Base-by-base conservation (phyloP, 192 early-diverging fungal species). In the Coemansia sp. region DNA sequence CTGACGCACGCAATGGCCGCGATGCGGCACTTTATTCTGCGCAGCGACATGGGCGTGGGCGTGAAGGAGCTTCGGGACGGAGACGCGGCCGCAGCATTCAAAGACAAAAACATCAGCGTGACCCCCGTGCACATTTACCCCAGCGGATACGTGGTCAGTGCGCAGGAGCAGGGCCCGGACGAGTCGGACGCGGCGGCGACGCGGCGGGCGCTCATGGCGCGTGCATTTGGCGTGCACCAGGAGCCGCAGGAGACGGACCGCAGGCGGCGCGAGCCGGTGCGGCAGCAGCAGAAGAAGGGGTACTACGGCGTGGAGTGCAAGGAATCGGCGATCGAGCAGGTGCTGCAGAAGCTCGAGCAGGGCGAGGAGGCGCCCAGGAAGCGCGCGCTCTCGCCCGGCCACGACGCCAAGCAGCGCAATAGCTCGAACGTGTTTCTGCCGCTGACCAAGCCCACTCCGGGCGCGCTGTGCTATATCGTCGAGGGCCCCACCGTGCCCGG, bases 1-100 rank as follows among this genome's bases (percentile, higher is more conserved):
- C 64, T 94, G 56, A 88, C 88, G 0, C 91, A 95, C 62, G 85
- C 86, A 29, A 48, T 97, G 56, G 87, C 86, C 8, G 83, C 89
- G 5, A 88, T 88, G 5, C 81, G 92, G 29, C 84, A 87, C 58
- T 95, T 95, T 71, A 81, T 98, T 22, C 65, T 83, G 71, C 77
- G 90, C 77, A 82, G 67, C 50, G 61, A 69, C 9, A 79, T 84
- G 77, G 62, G 78, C 16, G 71, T 91, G 6, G 65, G 81, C 10
- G 77, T 82, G 10, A 71, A 76, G 28, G 89, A 91, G 64, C 77
- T 87, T 59, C 63, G 46, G 23, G 66, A 80, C 10, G 71, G 73
- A 24, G 62, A 69, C 31, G 64, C 58, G 43, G 49, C 58, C 24
- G 69, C 73, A 12, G 65, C 46, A 22, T 91, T 81, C 58, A 54